These are phyloP conservation scores for Aspergillus clavatus DNA, from an alignment of 2,329 filamentous ascomycete species.

Conservation along the genomic window DNA sequence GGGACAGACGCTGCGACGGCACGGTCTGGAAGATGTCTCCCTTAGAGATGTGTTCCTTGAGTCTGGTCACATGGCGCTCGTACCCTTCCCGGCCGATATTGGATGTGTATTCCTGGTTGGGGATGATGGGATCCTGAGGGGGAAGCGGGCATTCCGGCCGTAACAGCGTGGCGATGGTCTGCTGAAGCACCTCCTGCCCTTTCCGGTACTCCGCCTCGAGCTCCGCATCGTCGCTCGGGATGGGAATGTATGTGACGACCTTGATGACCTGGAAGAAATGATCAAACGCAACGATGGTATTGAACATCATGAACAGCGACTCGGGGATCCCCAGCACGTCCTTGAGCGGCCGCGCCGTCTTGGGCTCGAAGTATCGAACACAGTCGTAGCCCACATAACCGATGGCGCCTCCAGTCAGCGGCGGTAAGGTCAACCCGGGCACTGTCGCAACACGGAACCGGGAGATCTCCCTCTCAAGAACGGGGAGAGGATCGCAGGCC, in stretches of 20 bases:
- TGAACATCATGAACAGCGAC: slow-evolving; percentile 93
- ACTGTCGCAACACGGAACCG: slow-evolving; percentile 76
- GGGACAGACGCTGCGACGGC: slow-evolving; percentile 85
- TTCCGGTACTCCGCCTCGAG: slow-evolving; percentile 66
- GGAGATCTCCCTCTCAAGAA: slow-evolving; percentile 74
- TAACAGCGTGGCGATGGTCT: slow-evolving; percentile 67
- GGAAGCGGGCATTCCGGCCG: slow-evolving; percentile 72
- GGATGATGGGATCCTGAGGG: slow-evolving; percentile 65
- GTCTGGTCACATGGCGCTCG: slow-evolving; percentile 74
- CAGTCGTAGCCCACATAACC: slow-evolving; percentile 98
- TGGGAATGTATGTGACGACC: slow-evolving; percentile 82
- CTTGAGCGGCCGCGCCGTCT: slow-evolving; percentile 82
- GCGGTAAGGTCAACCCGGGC: slow-evolving; percentile 75
- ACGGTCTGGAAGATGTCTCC: slow-evolving; percentile 98
- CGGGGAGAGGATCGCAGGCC: slow-evolving; percentile 75
- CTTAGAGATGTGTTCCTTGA: slow-evolving; percentile 85
- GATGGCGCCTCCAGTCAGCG: slow-evolving; percentile 85
- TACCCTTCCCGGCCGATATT: slow-evolving; percentile 89
- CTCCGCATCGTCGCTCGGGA: slow-evolving; percentile 55
- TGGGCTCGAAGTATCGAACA: slow-evolving; percentile 95
- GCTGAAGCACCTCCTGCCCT: slow-evolving; percentile 59
- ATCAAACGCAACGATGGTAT: slow-evolving; percentile 91
- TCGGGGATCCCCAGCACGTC: slow-evolving; percentile 87
- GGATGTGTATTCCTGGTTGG: slow-evolving; percentile 75
- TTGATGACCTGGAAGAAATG: slow-evolving; percentile 91